These are phyloP conservation scores for Pseudocercospora musae DNA, from an alignment of 2,329 filamentous ascomycete genomes.

Conservation along the genomic window DNA sequence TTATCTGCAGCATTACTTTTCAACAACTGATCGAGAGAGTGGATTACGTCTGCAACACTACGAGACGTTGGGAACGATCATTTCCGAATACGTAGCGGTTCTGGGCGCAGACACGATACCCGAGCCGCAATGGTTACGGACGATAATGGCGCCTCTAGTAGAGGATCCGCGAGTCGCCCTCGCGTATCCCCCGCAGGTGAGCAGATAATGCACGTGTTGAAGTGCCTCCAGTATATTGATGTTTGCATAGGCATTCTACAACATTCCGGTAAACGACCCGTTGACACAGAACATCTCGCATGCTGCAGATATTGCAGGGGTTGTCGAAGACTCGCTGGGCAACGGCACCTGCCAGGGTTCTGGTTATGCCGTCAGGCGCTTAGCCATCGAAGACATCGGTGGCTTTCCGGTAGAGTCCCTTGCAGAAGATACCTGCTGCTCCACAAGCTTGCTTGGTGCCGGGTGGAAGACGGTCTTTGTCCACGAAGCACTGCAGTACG, in stretches of 20 bases:
- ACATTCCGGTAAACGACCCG: constrained; percentile 13
- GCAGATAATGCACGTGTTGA: not conserved
- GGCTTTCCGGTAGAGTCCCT: constrained; percentile 60
- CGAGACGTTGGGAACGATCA: not conserved
- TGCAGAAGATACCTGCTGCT: constrained; percentile 60
- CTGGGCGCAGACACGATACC: constrained; percentile 68
- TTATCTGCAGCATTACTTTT: not conserved
- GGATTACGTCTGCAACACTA: constrained; percentile 37
- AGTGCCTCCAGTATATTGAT: not conserved
- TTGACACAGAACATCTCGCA: constrained; percentile 9
- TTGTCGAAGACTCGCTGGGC: constrained; percentile 3
- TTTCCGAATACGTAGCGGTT: constrained; percentile 53
- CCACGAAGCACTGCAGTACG: constrained; percentile 59
- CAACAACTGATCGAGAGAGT: not conserved
- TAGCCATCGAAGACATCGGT: constrained; percentile 59
- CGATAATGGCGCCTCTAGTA: constrained; percentile 58
- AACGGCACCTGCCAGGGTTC: constrained; percentile 57
- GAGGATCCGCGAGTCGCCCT: constrained; percentile 55
- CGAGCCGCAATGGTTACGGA: constrained; percentile 58
- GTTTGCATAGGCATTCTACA: constrained; percentile 12
- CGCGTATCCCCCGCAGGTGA: constrained; percentile 57
- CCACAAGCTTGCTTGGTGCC: constrained; percentile 55
- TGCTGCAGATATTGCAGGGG: constrained; percentile 3
- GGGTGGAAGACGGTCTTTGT: constrained; percentile 63
- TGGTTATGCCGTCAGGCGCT: constrained; percentile 58